These are phyloP conservation scores for Cladophialophora yegresii DNA, from an alignment of 2,329 filamentous ascomycete genomes.

Conservation along the genomic window DNA sequence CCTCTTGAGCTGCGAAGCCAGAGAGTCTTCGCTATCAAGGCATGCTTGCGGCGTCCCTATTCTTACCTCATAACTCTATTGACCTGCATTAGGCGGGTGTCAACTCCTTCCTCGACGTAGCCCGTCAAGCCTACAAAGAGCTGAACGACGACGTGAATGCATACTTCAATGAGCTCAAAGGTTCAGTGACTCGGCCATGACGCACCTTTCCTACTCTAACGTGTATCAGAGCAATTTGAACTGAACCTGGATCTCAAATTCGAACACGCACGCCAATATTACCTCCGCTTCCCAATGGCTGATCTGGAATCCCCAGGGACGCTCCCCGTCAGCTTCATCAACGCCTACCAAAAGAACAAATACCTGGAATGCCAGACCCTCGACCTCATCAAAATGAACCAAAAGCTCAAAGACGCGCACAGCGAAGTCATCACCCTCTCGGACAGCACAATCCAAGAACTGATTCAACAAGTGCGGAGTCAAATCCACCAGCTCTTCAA, in stretches of 20 bases:
- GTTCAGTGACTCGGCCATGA: constrained; percentile 45
- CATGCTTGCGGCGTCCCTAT: constrained; percentile 38
- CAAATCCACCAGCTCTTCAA: constrained; percentile 75
- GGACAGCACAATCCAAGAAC: constrained; percentile 70
- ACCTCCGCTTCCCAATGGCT: constrained; percentile 64
- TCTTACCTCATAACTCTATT: background rate
- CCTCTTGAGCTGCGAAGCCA: constrained; percentile 88
- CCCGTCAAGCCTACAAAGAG: constrained; percentile 86
- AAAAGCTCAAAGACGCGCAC: constrained; percentile 75
- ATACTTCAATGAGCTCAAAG: constrained; percentile 67
- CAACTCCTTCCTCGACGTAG: constrained; percentile 83
- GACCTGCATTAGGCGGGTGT: constrained; percentile 64
- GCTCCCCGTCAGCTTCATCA: constrained; percentile 73
- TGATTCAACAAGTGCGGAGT: constrained; percentile 71
- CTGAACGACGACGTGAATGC: constrained; percentile 74
- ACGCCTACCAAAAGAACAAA: constrained; percentile 70
- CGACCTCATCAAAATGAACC: constrained; percentile 76
- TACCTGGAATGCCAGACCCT: constrained; percentile 85
- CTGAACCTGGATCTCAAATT: constrained; percentile 70
- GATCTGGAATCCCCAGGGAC: constrained; percentile 61
- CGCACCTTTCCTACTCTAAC: constrained; percentile 34
- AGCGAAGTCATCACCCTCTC: constrained; percentile 82
- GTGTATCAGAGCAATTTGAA: constrained; percentile 55
- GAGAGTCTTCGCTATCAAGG: constrained; percentile 83
- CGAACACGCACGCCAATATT: constrained; percentile 77